phyloP scores from a whole-genome alignment of 768 basidiomycete species.

The Tricholoma bakamatsutake region DNA sequence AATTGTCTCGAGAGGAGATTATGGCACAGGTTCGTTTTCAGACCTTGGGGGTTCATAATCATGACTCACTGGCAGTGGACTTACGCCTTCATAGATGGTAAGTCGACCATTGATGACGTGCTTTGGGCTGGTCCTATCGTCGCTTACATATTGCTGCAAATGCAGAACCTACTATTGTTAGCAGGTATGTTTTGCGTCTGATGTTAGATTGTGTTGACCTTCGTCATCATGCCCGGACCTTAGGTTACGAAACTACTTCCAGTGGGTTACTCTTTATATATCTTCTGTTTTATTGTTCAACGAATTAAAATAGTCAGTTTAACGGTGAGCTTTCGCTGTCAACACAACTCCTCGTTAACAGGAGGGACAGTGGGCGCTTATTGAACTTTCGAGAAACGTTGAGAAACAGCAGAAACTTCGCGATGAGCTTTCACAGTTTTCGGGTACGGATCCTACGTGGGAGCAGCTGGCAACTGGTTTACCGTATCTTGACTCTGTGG shows the following conservation, averaged over 20 bases:
- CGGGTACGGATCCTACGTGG: constrained; percentile 45
- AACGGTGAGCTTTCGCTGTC: constrained; percentile 11
- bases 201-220: background rate
- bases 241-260: constrained; percentile 49
- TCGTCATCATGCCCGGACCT: background rate
- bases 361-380: constrained; percentile 39
- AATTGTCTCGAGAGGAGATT: constrained; percentile 36
- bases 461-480: constrained; percentile 39
- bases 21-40: constrained; percentile 26
- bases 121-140: background rate
- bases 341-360: background rate
- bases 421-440: constrained; percentile 40
- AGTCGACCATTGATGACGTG: constrained; percentile 10
- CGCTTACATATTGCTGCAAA: background rate
- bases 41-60: no score
- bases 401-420: constrained; percentile 44
- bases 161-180: constrained; percentile 30
- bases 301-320: constrained; percentile 24
- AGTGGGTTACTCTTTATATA: constrained; percentile 22
- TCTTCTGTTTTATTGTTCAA: background rate
- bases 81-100: background rate
- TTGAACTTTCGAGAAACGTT: constrained; percentile 43
- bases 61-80: no score
- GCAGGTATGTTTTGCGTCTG: constrained; percentile 13
- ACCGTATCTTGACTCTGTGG: constrained; percentile 23